Evolutionary conservation across 2,329 filamentous ascomycete species (phyloP), one percentile per base, ranked within the genome.

Genomic region (Fusarium sp.): DNA sequence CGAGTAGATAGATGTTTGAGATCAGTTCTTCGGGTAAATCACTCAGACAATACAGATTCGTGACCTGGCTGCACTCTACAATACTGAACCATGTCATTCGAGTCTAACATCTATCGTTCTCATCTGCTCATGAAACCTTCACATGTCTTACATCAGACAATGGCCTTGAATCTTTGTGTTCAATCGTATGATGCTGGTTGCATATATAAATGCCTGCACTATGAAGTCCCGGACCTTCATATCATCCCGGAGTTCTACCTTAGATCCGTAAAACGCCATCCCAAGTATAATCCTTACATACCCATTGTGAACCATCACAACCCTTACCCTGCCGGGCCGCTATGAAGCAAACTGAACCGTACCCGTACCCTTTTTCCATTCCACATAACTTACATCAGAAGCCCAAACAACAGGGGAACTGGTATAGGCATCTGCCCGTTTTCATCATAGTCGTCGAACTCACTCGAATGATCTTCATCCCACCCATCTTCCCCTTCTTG

Each of bases 401-500:
- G 65, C 30, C 71, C 57, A 54, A 73, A 40, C 11, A 73, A 47
- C 14, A 73, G 38, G 9, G 67, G 65, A 6, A 68, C 49, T n/a
- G 71, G 46, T 40, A 72, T 62, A 12, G 57, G 53, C 36, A 64
- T 64, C 21, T 53, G 63, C 20, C 53, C 65, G 26, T 68, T 23
- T 42, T 53, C 68, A n/a, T 67, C 70, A 34, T 72, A 67, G 15
- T 70, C 70, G 32, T 72, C 63, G 24, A 56, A 68, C 19, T 70
- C 67, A 55, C 56, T 62, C 26, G 43, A 52, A 23, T 48, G 49
- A 5, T 57, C 62, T 26, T 44, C 48, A 11, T 65, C 66, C 17
- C 55, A 42, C 34, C 65, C 66, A 0, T 32, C 46, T 20, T 56
- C 62, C 20, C 51, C 56, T 17, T 65, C 66, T 32, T 58, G 59